Evolutionary conservation across 805 yeast species (phyloP).

Genomic region (Yamadazyma kitorensis): DNA sequence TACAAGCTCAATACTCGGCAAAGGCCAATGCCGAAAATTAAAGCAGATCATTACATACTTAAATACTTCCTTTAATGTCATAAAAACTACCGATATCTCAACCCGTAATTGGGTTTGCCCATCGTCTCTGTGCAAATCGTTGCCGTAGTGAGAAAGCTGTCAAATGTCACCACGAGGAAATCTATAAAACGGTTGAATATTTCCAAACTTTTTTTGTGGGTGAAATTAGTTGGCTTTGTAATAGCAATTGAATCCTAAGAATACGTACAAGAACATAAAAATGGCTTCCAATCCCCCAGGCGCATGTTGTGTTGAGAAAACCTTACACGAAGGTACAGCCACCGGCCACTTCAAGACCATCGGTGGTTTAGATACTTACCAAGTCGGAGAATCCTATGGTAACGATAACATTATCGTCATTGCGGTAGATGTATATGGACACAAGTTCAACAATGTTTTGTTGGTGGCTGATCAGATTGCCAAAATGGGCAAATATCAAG

Average conservation of each 20-base stretch:
- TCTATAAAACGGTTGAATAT: too few species aligned
- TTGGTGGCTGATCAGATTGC: conserved; percentile 70
- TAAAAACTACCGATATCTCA: not conserved
- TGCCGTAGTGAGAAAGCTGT: too few species aligned
- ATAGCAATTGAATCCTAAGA: not conserved
- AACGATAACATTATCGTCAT: conserved; percentile 54
- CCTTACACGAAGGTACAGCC: conserved; percentile 50
- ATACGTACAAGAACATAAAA: conserved; percentile 3
- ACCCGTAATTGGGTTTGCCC: too few species aligned
- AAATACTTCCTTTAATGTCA: not conserved
- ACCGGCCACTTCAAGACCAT: conserved; percentile 41
- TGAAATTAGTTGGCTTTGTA: too few species aligned
- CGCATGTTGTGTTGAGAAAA: conserved; percentile 43
- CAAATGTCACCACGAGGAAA: too few species aligned
- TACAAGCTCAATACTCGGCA: conserved; percentile 34
- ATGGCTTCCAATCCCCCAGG: conserved; percentile 55
- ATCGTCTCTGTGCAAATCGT: too few species aligned
- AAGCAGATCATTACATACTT: too few species aligned
- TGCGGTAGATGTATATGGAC: conserved; percentile 70
- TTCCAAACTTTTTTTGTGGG: too few species aligned
- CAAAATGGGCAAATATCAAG: conserved; percentile 52
- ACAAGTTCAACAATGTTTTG: conserved; percentile 51
- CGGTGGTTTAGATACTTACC: conserved; percentile 39
- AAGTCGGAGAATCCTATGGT: conserved; percentile 24
- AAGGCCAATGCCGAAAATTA: conserved; percentile 19